Base-by-base conservation (phyloP, 495 filamentous ascomycete genomes). In the Neurospora sp. region DNA sequence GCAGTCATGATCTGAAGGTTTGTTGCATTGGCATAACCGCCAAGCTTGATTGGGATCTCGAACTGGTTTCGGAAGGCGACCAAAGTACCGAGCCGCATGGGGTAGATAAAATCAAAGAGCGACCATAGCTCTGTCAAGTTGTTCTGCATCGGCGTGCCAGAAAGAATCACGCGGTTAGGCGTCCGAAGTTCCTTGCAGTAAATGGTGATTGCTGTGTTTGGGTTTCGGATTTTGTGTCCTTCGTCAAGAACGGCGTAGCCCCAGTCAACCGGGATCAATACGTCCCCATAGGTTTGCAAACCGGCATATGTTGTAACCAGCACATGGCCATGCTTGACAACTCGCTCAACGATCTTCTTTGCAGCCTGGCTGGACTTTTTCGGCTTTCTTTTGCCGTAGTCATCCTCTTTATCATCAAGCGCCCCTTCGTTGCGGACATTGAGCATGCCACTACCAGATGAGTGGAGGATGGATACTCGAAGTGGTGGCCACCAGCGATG, bases 61-160 rank as follows among this genome's bases (percentile, higher is more conserved):
- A 98, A 98, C 71, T 95, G 89, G 74, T 89, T 91, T 16, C 93
- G 89, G 79, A 98, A 99, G 59, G 90, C 91, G 39, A 97, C 92
- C 16, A 99, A 86, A 0, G 92, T 98, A 0, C 96, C 96, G 12
- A 99, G 85, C 40, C 93, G 92, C 92, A 98, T 97, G 0, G 96
- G 96, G 76, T 92, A 97, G 72, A 98, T 89, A 77, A 98, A 99
- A 79, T 99, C 96, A 77, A 98, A 97, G 8, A 99, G 88, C 0
- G 96, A 98, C 96, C 96, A 99, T n/a, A 99, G 86, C 78, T 99
- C 96, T 9, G 97, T 86, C 23, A 99, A 91, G 80, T 98, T 99
- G 82, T 99, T 99, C 80, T 99, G 96, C 77, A 99, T 97, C 1
- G 96, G 96, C 1, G 96, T 99, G 9, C 96, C 96, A 0, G 96